phyloP scores from a whole-genome alignment of 1,139 yeast genomes.

The Meyerozyma sp. region DNA sequence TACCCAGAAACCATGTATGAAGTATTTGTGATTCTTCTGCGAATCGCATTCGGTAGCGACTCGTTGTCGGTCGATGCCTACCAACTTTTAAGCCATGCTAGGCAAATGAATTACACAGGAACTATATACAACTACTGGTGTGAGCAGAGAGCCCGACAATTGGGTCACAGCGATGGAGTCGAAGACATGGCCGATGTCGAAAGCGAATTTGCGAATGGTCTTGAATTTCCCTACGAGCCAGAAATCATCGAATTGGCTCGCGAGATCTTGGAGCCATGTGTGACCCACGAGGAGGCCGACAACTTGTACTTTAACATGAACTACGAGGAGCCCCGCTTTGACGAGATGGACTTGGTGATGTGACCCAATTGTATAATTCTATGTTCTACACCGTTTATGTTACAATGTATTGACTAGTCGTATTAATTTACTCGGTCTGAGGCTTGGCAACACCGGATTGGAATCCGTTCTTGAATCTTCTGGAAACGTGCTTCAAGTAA shows the following conservation, averaged over 20 bases:
- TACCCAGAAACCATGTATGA: slow-evolving; percentile 43
- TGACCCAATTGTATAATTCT: slow-evolving; percentile 2
- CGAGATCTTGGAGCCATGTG: slow-evolving; percentile 62
- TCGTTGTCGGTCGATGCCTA: slow-evolving; percentile 33
- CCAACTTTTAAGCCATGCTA: slow-evolving; percentile 22
- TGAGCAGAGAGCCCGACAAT: slow-evolving; percentile 36
- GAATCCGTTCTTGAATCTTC: slow-evolving; percentile 99
- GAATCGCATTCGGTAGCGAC: slow-evolving; percentile 53
- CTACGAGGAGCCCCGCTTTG: slow-evolving; percentile 20
- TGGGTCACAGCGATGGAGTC: slow-evolving; percentile 27
- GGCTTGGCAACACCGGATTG: slow-evolving; percentile 79
- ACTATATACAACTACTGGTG: slow-evolving; percentile 38
- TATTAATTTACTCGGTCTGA: slow-evolving; percentile 32
- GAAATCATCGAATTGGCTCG: slow-evolving; percentile 66
- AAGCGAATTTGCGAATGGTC: slow-evolving; percentile 47
- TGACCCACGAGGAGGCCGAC: slow-evolving; percentile 78
- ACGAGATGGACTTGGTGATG: slow-evolving; percentile 18
- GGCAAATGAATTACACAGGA: slow-evolving; percentile 18
- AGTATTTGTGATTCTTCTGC: slow-evolving; percentile 46
- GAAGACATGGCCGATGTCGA: slow-evolving; percentile 28
- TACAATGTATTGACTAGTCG: slow-evolving; percentile 6
- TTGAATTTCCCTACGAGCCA: slow-evolving; percentile 58
- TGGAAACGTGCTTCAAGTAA: slow-evolving; percentile 92
- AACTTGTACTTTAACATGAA: slow-evolving; percentile 64
- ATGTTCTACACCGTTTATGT: slow-evolving; percentile 6